A percentile compares a stretch with the other conserved stretches of the same genome.
Evolutionary conservation across 208 protist genomes (phyloP).

Genomic region (Acanthamoeba royreba): DNA sequence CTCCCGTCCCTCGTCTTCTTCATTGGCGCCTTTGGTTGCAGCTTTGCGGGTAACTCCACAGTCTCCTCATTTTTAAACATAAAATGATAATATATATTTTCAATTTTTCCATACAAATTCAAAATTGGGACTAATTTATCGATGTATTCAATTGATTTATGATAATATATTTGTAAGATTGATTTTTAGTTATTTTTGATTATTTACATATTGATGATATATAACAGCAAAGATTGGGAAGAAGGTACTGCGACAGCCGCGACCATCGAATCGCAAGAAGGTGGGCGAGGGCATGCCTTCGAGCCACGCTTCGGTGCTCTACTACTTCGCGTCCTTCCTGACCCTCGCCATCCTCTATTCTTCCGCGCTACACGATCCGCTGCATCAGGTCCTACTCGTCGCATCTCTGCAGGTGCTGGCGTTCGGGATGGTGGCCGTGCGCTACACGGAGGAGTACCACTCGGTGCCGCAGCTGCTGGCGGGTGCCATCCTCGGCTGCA

Average conservation of each 20-base stretch:
- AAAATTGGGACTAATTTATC: too few relatives aligned
- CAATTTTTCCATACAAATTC: too few relatives aligned
- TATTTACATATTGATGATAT: too few relatives aligned
- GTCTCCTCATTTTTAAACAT: too few relatives aligned
- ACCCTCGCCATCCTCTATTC: not conserved
- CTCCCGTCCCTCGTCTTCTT: not conserved
- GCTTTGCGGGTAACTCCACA: not conserved
- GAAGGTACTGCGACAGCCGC: not conserved
- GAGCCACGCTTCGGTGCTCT: not conserved
- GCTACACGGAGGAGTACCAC: not conserved
- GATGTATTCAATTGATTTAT: not conserved
- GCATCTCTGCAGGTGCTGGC: not conserved
- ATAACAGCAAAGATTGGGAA: not conserved
- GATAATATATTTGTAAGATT: not conserved
- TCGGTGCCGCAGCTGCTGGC: not conserved
- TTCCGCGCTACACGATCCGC: not conserved
- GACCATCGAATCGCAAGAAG: not conserved
- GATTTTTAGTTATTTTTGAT: not conserved
- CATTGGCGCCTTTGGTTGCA: not conserved
- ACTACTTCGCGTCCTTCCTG: not conserved
- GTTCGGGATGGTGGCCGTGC: not conserved
- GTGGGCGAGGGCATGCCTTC: not conserved
- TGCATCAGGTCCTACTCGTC: not conserved
- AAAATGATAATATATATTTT: not conserved
- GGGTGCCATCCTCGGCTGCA: not conserved